Conservation (phyloP, 148 eudicot species). For the Rhododendron henanense region DNA sequence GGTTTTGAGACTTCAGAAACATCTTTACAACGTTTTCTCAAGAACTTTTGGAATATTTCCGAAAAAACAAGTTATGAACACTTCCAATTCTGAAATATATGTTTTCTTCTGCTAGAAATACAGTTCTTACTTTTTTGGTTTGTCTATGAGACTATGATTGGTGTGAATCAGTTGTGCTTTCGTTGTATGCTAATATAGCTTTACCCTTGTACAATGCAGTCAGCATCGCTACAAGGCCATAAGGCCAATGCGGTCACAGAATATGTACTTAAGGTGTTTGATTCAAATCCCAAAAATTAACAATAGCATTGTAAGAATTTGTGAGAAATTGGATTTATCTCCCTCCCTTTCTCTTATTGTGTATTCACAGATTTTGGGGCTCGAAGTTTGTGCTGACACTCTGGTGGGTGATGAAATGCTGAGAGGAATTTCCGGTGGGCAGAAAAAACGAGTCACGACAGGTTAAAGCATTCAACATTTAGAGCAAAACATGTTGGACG, state of each 20-base stretch:
- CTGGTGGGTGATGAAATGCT: no score
- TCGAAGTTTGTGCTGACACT: no score
- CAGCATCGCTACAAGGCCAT: conserved; percentile 4
- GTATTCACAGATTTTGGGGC: conserved; percentile 27
- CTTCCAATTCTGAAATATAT: no score
- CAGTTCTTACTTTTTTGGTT: not conserved
- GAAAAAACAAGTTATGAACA: no score
- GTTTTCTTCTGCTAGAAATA: not conserved
- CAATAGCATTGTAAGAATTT: not conserved
- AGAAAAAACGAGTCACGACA: no score
- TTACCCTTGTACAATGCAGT: not conserved
- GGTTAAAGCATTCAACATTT: not conserved
- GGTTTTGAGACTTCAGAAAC: no score
- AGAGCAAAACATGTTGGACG: not conserved
- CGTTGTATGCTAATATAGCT: not conserved
- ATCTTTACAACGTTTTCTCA: no score
- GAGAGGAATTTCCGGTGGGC: no score
- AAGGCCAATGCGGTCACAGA: conserved; percentile 11
- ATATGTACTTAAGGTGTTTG: conserved; percentile 15
- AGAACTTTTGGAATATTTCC: not conserved
- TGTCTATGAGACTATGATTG: not conserved
- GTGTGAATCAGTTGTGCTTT: not conserved
- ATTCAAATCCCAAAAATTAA: not conserved
- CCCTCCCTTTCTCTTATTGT: not conserved
- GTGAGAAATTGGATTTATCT: not conserved